Base-by-base conservation (phyloP, 441 rosid species). In the Theobroma grandiflorum region DNA sequence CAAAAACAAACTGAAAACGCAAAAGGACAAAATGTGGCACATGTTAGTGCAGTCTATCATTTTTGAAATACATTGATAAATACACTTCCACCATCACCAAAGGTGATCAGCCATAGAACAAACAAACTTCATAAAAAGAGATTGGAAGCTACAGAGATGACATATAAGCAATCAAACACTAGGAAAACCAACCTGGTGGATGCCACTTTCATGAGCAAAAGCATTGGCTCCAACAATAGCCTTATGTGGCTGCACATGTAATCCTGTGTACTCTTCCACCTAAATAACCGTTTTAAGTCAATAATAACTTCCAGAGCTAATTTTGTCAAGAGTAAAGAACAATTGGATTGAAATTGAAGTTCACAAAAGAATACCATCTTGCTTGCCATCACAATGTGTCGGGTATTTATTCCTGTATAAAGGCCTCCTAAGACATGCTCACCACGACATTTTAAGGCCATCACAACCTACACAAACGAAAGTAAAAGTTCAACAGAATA, bases 241-340 rank as follows among this genome's bases (percentile, higher is more conserved):
- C 88, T 97, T 97, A 87, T 97, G 99, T 4, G 99, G 99, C 86
- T 97, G 99, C 55, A 94, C 86, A 0, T 90, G 90, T 87, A 97
- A 83, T 26, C 98, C 99, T 0, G 98, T 91, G 83, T 91, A 95
- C 15, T 97, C 98, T 74, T 97, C 99, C n/a, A 97, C 99, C 99
- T 97, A 86, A 67, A 55, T 50, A 80, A 84, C 40, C 81, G 80
- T 66, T 61, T 77, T 16, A 73, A 79, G 57, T 37, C 43, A 82
- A 58, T 40, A 84, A 74, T 49, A 72, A 57, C 33, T 33, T 55
- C 31, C 8, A 9, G 11, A 38, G 6, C 8, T 52, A 38, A 12
- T 15, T 40, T 33, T 8, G 6, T 22, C 59, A n/a, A 70, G 6
- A 15, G 81, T 67, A 14, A 40, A n/a, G 45, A 47, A 5, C 12